Conservation (phyloP, 768 basidiomycete species). For the Collybia mongolica region DNA sequence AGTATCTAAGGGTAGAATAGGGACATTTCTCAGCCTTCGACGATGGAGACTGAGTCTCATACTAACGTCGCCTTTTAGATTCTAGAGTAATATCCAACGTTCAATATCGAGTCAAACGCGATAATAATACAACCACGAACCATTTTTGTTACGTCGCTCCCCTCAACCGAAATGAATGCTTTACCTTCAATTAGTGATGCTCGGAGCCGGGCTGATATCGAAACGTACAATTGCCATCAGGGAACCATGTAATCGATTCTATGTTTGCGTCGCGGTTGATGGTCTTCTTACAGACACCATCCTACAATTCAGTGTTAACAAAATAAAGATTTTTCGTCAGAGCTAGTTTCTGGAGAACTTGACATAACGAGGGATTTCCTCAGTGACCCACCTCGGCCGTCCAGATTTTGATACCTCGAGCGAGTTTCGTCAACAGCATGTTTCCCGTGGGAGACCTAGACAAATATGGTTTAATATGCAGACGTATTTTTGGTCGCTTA, state of each 20-base stretch:
- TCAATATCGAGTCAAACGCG: constrained; percentile 7
- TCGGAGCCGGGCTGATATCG: neutral
- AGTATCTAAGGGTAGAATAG: constrained; percentile 37
- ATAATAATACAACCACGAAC: constrained; percentile 30
- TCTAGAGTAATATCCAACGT: constrained; percentile 30
- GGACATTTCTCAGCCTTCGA: neutral
- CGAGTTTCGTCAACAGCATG: constrained; percentile 62
- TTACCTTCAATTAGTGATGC: constrained; percentile 1
- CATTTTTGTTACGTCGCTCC: constrained; percentile 56
- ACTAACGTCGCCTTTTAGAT: constrained; percentile 56
- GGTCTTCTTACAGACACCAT: constrained; percentile 66
- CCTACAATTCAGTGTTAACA: constrained; percentile 32
- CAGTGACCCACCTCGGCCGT: constrained; percentile 49
- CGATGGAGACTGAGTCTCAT: neutral
- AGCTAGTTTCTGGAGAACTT: neutral
- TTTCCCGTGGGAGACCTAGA: constrained; percentile 64
- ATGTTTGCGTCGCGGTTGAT: constrained; percentile 57
- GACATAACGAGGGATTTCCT: neutral
- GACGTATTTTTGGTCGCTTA: neutral
- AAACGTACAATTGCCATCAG: constrained; percentile 53
- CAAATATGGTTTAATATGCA: neutral
- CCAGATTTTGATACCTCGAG: constrained; percentile 70
- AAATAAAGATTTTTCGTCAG: constrained; percentile 4
- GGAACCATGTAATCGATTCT: constrained; percentile 69
- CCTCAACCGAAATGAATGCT: constrained; percentile 76